A percentile compares a stretch with the other conserved stretches of the same genome.
phyloP scores from a whole-genome alignment of 371 early-diverging fungal genomes.

The Syncephalastrum monosporum region DNA sequence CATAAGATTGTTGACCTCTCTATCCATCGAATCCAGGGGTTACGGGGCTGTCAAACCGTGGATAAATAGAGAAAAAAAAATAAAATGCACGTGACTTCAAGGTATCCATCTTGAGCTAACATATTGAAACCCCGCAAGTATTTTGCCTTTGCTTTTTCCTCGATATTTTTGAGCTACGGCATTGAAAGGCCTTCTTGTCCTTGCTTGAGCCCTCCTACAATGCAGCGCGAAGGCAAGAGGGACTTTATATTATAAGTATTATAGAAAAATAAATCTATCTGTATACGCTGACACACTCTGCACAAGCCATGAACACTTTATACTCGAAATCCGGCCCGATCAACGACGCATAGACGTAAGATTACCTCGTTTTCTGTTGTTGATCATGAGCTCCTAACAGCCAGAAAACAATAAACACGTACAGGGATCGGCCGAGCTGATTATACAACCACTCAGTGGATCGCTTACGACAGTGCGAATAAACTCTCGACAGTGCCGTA shows the following conservation, averaged over 20 bases:
- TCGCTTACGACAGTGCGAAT: conserved; percentile 49
- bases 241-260: conserved; percentile 51
- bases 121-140: too few species aligned
- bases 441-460: conserved; percentile 52
- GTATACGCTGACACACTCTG: conserved; percentile 16
- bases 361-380: background rate
- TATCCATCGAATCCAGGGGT: too few species aligned
- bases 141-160: too few species aligned
- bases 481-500: conserved; percentile 69
- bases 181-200: too few species aligned
- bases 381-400: background rate
- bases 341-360: conserved; percentile 42
- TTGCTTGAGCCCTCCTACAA: conserved; percentile 3
- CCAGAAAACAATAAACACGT: conserved; percentile 1
- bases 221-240: conserved; percentile 43
- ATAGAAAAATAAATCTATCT: conserved; percentile 3
- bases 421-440: conserved; percentile 66
- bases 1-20: too few species aligned
- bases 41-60: too few species aligned
- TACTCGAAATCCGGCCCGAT: conserved; percentile 49
- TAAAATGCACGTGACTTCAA: too few species aligned
- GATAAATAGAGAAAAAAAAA: too few species aligned
- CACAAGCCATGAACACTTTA: conserved; percentile 57
- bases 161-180: too few species aligned
- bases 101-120: too few species aligned